phyloP scores from a whole-genome alignment of 768 basidiomycete genomes.

The Cyathus striatus region DNA sequence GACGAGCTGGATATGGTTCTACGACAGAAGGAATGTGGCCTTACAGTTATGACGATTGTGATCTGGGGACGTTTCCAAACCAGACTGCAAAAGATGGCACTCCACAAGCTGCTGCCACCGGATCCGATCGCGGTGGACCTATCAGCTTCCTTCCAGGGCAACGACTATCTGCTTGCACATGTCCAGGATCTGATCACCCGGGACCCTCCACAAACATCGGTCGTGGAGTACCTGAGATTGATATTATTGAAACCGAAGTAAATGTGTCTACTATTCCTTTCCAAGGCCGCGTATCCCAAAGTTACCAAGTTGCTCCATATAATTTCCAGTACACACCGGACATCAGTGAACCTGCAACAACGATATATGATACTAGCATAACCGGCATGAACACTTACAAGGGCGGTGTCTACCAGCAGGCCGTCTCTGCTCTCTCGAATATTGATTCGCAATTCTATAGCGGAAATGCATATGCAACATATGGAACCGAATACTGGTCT shows the following conservation, averaged over 20 bases:
- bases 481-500: conserved; percentile 80
- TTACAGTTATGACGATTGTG: conserved; percentile 81
- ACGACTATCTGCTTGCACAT: conserved; percentile 83
- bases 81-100: conserved; percentile 60
- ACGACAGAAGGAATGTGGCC: conserved; percentile 88
- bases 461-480: conserved; percentile 48
- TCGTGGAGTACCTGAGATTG: conserved; percentile 88
- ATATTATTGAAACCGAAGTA: conserved; percentile 84
- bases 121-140: conserved; percentile 38
- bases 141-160: conserved; percentile 86
- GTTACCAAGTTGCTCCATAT: conserved; percentile 77
- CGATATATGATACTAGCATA: conserved; percentile 42
- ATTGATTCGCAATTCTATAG: conserved; percentile 54
- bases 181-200: conserved; percentile 80
- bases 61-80: conserved; percentile 81
- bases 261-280: conserved; percentile 40
- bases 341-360: conserved; percentile 44
- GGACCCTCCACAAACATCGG: conserved; percentile 68
- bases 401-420: conserved; percentile 73
- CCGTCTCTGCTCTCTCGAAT: conserved; percentile 58
- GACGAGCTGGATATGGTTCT: conserved; percentile 86
- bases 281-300: conserved; percentile 72
- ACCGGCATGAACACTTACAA: conserved; percentile 63
- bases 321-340: conserved; percentile 62
- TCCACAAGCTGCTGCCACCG: conserved; percentile 55